Evolutionary conservation across 2,329 filamentous ascomycete species (phyloP).

Genomic region (Metarhizium robertsii): DNA sequence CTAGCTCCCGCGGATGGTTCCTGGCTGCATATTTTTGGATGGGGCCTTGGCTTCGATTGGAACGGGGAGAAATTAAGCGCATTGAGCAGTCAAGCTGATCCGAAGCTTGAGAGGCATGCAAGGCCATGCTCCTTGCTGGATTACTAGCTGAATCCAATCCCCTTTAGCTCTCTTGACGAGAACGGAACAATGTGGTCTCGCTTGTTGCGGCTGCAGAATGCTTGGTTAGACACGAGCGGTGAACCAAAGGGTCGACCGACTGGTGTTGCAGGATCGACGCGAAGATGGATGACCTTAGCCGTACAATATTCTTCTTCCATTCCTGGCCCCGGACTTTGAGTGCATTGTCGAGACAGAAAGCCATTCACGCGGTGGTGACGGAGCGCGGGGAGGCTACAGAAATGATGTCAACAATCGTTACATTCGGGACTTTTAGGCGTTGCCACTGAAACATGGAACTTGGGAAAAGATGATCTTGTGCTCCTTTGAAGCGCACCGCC

Average conservation of each 20-base stretch:
- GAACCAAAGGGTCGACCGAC: background rate
- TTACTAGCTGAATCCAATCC: too few relatives aligned
- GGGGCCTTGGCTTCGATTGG: background rate
- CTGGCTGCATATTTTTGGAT: background rate
- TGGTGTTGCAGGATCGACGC: background rate
- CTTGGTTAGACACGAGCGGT: background rate
- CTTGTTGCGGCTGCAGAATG: background rate
- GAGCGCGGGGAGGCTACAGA: background rate
- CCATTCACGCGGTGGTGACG: too few relatives aligned
- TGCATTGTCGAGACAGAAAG: background rate
- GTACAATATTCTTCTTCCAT: background rate
- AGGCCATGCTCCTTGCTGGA: too few relatives aligned
- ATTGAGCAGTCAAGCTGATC: too few relatives aligned
- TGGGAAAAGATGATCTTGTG: too few relatives aligned
- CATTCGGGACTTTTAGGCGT: background rate
- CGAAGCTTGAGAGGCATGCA: background rate
- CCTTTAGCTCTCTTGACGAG: background rate
- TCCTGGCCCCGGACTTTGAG: background rate
- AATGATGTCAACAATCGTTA: background rate
- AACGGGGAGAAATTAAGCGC: background rate
- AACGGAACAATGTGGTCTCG: background rate
- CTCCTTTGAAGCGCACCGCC: background rate
- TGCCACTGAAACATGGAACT: background rate
- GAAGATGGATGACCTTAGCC: too few relatives aligned
- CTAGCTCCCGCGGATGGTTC: background rate